phyloP scores from a whole-genome alignment of 495 filamentous ascomycete species.

The Neurospora tetrasperma region DNA sequence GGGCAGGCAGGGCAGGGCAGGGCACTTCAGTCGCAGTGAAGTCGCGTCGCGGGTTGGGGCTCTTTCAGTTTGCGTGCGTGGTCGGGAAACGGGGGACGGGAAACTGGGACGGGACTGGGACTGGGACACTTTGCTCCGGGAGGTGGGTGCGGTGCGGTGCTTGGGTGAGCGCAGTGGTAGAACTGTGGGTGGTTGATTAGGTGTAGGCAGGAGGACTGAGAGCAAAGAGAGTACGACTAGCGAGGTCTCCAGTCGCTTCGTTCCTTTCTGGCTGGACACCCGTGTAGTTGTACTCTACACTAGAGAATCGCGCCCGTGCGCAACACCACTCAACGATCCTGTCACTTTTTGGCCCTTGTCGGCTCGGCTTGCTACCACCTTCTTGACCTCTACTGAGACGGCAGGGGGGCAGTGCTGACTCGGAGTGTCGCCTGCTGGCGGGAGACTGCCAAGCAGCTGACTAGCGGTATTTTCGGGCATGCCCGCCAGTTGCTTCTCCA shows the following conservation, averaged over 20 bases:
- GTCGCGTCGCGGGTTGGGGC: conserved; percentile 39
- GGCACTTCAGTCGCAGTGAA: conserved; percentile 8
- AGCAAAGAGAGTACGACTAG: too few relatives aligned
- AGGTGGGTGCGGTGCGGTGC: background rate
- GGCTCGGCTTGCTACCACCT: background rate
- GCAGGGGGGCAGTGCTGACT: background rate
- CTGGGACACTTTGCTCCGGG: background rate
- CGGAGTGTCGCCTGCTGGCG: background rate
- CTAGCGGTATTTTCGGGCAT: background rate
- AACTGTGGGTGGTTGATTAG: too few relatives aligned
- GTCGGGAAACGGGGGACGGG: conserved; percentile 12
- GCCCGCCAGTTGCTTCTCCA: background rate
- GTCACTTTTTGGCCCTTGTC: background rate
- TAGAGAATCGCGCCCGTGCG: background rate
- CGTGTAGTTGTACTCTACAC: too few relatives aligned
- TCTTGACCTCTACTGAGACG: background rate
- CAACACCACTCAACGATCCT: background rate
- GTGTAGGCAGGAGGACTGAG: too few relatives aligned
- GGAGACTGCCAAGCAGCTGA: background rate
- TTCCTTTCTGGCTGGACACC: too few relatives aligned
- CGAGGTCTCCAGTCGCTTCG: too few relatives aligned
- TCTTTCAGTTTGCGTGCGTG: background rate
- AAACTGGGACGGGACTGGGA: background rate
- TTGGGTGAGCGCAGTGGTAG: conserved; percentile 12
- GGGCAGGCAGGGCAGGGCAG: too few relatives aligned